Percentiles rank a stretch among this genome's conserved stretches.
Conservation (phyloP, 2,329 filamentous ascomycete genomes). For the Neonectria magnoliae region DNA sequence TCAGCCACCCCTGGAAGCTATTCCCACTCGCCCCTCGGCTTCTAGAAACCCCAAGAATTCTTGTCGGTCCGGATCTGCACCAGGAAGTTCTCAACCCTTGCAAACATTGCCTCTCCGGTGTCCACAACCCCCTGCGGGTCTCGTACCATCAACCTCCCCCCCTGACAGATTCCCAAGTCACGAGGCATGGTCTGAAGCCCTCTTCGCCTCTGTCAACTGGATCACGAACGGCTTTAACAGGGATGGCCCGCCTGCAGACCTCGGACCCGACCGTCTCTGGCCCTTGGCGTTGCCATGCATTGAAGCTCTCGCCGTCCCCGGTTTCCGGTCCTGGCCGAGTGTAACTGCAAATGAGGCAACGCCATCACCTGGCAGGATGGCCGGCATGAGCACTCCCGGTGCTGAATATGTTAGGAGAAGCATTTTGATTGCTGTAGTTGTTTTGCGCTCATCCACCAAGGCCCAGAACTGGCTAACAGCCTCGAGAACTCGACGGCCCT, state of each 20-base stretch:
- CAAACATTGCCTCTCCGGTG: neutral
- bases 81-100: neutral
- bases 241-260: slow-evolving; percentile 21
- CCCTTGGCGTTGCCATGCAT: slow-evolving; percentile 13
- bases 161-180: too few relatives aligned
- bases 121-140: slow-evolving; percentile 7
- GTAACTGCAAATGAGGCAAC: slow-evolving; percentile 8
- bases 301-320: slow-evolving; percentile 12
- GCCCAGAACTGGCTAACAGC: slow-evolving; percentile 15
- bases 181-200: neutral
- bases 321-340: slow-evolving; percentile 14
- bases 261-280: slow-evolving; percentile 1
- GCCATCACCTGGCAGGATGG: slow-evolving; percentile 8
- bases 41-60: neutral
- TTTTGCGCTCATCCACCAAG: neutral
- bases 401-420: slow-evolving; percentile 19
- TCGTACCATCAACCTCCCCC: slow-evolving; percentile 7
- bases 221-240: slow-evolving; percentile 22
- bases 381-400: slow-evolving; percentile 9
- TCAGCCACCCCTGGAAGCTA: neutral
- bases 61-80: neutral
- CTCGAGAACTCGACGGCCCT: neutral
- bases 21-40: neutral
- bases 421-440: slow-evolving; percentile 16
- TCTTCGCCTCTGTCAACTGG: slow-evolving; percentile 12